Conservation (phyloP, 768 basidiomycete genomes). For the Amanita rimosa region DNA sequence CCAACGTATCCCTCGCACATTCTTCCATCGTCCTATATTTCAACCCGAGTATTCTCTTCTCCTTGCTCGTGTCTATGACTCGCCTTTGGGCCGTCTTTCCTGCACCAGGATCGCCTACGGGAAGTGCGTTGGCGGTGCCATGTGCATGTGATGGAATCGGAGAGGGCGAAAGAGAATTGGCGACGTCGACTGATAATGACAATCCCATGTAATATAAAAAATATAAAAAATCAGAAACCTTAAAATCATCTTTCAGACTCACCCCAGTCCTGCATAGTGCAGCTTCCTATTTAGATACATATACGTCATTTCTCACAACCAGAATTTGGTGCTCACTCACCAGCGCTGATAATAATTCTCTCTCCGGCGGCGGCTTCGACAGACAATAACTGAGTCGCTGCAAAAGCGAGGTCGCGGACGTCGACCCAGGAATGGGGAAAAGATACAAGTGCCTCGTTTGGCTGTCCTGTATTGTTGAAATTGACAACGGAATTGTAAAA, state of each 20-base stretch:
- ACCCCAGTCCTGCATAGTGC: conserved; percentile 26
- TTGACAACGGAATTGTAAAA: conserved; percentile 19
- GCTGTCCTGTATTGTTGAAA: conserved; percentile 6
- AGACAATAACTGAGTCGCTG: conserved; percentile 38
- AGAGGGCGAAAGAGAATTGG: conserved; percentile 16
- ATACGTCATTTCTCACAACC: no score
- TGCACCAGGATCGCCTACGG: conserved; percentile 9
- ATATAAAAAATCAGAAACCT: no score
- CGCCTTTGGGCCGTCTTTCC: neutral
- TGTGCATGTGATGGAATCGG: conserved; percentile 10
- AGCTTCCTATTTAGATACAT: conserved; percentile 11
- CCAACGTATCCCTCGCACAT: no score
- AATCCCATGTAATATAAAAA: no score
- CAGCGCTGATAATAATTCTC: conserved; percentile 35
- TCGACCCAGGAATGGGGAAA: conserved; percentile 22
- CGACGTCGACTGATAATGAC: conserved; percentile 21
- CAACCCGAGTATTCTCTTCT: neutral
- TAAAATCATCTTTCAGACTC: no score
- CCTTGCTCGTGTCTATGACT: neutral
- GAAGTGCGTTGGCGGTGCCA: conserved; percentile 13
- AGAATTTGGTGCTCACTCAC: no score
- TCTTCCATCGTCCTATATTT: conserved; percentile 9
- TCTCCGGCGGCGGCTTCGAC: conserved; percentile 29
- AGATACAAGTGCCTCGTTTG: conserved; percentile 7
- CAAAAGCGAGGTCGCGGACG: conserved; percentile 40